Evolutionary conservation across 176 grass and related monocot genomes (phyloP).

Genomic region (Oryza coarctata): DNA sequence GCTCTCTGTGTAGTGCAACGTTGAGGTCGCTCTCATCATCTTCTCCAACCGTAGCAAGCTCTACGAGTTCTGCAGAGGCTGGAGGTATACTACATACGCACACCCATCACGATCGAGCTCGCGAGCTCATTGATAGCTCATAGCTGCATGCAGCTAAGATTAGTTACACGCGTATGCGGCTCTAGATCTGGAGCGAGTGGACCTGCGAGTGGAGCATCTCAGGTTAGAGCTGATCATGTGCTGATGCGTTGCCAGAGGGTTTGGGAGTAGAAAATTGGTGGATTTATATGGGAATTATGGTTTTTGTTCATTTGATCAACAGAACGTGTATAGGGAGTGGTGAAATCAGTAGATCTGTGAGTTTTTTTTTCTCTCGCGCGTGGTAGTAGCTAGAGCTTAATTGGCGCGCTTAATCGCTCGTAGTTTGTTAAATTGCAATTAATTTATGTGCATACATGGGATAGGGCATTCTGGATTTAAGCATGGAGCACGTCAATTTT

Average conservation of each 20-base stretch:
- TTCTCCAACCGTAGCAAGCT: constrained; percentile 94
- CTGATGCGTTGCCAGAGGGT: background rate
- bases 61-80: constrained; percentile 86
- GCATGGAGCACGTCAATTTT: background rate
- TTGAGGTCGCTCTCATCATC: constrained; percentile 90
- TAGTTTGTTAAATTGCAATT: background rate
- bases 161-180: background rate
- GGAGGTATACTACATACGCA: constrained; percentile 40
- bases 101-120: too few relatives aligned
- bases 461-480: background rate
- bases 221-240: background rate
- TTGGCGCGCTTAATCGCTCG: background rate
- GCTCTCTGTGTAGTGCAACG: constrained; percentile 91
- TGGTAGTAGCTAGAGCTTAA: too few relatives aligned
- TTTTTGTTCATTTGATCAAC: background rate
- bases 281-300: constrained; percentile 12
- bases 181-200: constrained; percentile 24
- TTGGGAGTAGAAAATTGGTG: background rate
- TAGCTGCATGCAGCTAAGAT: background rate
- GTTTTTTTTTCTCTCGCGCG: too few relatives aligned
- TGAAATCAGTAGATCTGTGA: constrained; percentile 20
- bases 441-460: background rate
- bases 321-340: background rate
- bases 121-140: background rate
- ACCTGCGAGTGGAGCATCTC: constrained; percentile 30